Conservation (phyloP, 257 asterid species). For the Haberlea rhodopensis region DNA sequence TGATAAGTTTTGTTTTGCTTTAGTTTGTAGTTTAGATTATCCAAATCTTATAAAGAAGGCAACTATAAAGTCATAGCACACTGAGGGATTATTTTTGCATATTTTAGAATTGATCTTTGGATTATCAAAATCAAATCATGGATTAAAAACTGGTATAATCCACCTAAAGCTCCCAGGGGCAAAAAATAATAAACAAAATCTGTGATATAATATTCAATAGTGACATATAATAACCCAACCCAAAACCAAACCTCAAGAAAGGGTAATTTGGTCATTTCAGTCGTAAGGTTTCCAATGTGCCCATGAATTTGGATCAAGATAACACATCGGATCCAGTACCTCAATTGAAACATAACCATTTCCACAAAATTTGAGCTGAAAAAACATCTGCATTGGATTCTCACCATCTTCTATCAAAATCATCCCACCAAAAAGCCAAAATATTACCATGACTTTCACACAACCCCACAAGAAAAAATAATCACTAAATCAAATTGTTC, state of each 20-base stretch:
- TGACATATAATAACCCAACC: conserved; percentile 6
- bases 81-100: neutral
- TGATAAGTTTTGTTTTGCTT: neutral
- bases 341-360: neutral
- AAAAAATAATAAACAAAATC: neutral
- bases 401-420: neutral
- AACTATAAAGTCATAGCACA: neutral
- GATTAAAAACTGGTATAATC: neutral
- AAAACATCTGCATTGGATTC: neutral
- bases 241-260: conserved; percentile 2
- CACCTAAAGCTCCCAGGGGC: neutral
- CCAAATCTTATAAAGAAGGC: neutral
- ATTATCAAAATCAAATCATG: neutral
- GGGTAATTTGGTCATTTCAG: neutral
- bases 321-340: neutral
- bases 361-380: neutral
- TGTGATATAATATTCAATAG: neutral
- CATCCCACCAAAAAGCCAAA: conserved; percentile 13
- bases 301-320: neutral
- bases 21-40: neutral
- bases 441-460: conserved; percentile 21
- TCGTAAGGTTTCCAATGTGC: neutral
- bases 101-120: neutral
- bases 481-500: conserved; percentile 3
- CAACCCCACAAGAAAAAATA: neutral